Evolutionary conservation across 2,329 filamentous ascomycete species (phyloP), one percentile per base, ranked within the genome.

Genomic region (Aspergillus vadensis): DNA sequence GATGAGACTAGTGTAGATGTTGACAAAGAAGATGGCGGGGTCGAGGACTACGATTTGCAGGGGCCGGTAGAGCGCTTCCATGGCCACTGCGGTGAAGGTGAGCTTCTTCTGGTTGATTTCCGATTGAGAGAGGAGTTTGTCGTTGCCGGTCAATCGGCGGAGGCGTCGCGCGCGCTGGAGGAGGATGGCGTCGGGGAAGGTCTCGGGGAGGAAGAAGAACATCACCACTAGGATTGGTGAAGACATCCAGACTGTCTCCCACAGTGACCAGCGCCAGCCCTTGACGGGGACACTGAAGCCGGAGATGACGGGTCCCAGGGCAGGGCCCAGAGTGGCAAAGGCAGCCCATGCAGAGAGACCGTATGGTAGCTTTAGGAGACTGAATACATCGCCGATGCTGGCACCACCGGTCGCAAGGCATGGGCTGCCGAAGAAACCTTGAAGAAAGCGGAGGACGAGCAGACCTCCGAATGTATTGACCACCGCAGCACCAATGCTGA

Each of bases 181-280:
- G 3, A 90, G 81, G 67, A 90, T 86, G 61, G 81, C 88, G 7
- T 80, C 76, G 0, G 81, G 73, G 57, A 78, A 83, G 0, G 88
- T 90, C 76, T 91, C 88, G 0, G 87, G 88, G 23, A 90, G 80
- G 60, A 84, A 79, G 59, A 85, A 71, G 67, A 86, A 82, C 81
- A 89, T 84, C 54, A 82, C 61, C n/a, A 88, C 64, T 65, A 88
- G 82, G 43, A 86, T 70, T 0, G 85, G 85, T 0, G 77, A 81
- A 0, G 64, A 60, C 8, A 59, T 55, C 50, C 64, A 67, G 10
- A 69, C 36, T 0, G 67, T 58, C 38, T 68, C 63, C 65, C 67
- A 70, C 43, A 66, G 62, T 4, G 64, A 62, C 44, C 62, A 70
- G 10, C 61, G 54, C 67, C 68, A 70, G 9, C 64, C 61, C 14